Evolutionary conservation across 139 green algal genomes (phyloP).

Genomic region (Trebouxia sp.): DNA sequence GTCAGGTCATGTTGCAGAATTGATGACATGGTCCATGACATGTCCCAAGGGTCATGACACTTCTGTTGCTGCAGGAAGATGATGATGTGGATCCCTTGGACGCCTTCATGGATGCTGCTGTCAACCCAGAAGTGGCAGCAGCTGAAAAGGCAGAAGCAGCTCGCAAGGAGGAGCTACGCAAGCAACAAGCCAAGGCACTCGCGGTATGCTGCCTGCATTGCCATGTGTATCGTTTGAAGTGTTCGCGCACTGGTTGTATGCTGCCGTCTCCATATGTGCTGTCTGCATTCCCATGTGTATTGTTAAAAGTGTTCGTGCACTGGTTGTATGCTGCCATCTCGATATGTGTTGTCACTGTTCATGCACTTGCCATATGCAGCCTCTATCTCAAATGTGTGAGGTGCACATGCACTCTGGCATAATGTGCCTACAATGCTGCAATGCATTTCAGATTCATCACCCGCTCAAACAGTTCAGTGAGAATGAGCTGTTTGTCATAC

Average conservation of each 20-base stretch:
- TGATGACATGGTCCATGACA: neutral
- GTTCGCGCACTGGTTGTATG: neutral
- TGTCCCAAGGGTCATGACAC: neutral
- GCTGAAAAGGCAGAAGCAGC: conserved; percentile 58
- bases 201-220: conserved; percentile 22
- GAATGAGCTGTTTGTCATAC: too few relatives aligned
- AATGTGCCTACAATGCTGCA: too few relatives aligned
- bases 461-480: too few relatives aligned
- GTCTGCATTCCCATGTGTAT: too few relatives aligned
- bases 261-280: neutral
- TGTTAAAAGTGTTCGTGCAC: too few relatives aligned
- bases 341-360: too few relatives aligned
- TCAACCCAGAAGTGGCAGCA: conserved; percentile 72
- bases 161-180: conserved; percentile 53
- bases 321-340: too few relatives aligned
- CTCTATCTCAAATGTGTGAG: too few relatives aligned
- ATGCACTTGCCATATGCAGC: too few relatives aligned
- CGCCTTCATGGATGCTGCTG: conserved; percentile 82
- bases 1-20: neutral
- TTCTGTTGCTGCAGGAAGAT: conserved; percentile 1
- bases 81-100: conserved; percentile 79
- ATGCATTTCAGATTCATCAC: too few relatives aligned
- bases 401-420: too few relatives aligned
- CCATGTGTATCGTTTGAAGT: neutral
- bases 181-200: conserved; percentile 45